Conservation (phyloP, 176 grass and related monocot genomes). For the Rhynchospora pubera region DNA sequence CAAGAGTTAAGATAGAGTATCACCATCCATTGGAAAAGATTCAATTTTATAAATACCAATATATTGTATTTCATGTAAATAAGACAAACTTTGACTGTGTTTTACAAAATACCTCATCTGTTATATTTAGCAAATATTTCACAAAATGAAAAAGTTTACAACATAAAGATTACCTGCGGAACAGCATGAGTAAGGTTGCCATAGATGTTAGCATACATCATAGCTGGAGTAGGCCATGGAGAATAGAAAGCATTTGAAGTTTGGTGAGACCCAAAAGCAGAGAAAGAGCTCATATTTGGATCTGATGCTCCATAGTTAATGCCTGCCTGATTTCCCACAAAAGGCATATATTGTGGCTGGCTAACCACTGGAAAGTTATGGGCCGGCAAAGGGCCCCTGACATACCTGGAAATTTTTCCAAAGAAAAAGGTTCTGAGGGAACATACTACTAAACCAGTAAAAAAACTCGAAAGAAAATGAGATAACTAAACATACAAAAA, state of each 20-base stretch:
- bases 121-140: background rate
- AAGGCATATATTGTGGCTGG: conserved; percentile 54
- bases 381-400: conserved; percentile 38
- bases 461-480: background rate
- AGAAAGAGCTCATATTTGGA: conserved; percentile 38
- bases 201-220: conserved; percentile 88
- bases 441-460: background rate
- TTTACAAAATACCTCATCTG: background rate
- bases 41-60: background rate
- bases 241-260: conserved; percentile 48
- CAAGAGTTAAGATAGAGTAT: background rate
- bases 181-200: conserved; percentile 52
- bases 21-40: background rate
- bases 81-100: background rate
- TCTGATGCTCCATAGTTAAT: conserved; percentile 51
- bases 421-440: background rate
- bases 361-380: conserved; percentile 39
- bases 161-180: conserved; percentile 48
- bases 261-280: conserved; percentile 28
- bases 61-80: background rate
- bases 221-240: conserved; percentile 59
- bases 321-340: conserved; percentile 57
- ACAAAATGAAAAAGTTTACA: background rate
- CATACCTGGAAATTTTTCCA: conserved; percentile 55
- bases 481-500: background rate